These are phyloP conservation scores for Gossypium stocksii DNA, from an alignment of 345 rosid genomes.

Conservation along the genomic window DNA sequence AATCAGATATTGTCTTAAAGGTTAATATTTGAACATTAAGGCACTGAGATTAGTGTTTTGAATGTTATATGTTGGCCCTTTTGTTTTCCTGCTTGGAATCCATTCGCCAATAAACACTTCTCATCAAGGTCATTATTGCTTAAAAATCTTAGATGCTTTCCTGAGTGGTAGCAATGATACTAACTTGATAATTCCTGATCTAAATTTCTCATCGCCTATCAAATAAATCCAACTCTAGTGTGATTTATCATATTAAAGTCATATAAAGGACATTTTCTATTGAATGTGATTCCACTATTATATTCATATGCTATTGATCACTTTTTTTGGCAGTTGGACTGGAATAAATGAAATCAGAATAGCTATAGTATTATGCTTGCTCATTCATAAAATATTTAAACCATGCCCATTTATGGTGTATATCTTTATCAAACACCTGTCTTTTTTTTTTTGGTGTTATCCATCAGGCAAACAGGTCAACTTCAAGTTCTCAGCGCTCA, in stretches of 20 bases:
- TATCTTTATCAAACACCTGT: background rate
- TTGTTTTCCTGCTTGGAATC: background rate
- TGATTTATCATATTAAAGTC: background rate
- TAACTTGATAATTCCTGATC: background rate
- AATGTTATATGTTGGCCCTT: background rate
- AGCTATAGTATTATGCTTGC: background rate
- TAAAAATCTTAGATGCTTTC: background rate
- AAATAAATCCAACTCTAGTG: background rate
- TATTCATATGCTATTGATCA: background rate
- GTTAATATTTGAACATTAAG: background rate
- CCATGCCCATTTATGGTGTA: background rate
- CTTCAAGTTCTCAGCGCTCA: constrained; percentile 93
- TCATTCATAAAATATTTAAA: background rate
- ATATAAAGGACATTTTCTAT: background rate
- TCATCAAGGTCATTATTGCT: constrained; percentile 1
- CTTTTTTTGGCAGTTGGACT: background rate
- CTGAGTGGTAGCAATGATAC: background rate
- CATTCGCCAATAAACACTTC: background rate
- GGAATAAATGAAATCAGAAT: background rate
- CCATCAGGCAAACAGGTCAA: constrained; percentile 63
- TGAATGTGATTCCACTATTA: background rate
- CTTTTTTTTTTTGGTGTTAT: background rate
- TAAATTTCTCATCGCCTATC: background rate
- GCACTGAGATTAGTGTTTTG: background rate
- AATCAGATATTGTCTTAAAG: background rate